phyloP scores from a whole-genome alignment of 2,329 filamentous ascomycete species.

The Zasmidium angulare region DNA sequence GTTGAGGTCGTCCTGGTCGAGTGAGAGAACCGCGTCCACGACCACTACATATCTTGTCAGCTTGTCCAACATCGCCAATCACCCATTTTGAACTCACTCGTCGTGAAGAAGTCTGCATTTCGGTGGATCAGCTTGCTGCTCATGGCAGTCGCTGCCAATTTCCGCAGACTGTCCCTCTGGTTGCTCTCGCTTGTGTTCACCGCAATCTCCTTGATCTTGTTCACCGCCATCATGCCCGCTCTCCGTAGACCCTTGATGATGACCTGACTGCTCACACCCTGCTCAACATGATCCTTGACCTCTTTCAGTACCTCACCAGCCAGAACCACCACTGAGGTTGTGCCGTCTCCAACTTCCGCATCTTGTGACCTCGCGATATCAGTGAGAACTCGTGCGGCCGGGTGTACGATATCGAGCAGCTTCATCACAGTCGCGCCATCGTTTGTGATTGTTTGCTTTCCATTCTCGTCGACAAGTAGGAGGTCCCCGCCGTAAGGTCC shows the following conservation, averaged over 20 bases:
- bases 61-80: slow-evolving; percentile 28
- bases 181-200: slow-evolving; percentile 79
- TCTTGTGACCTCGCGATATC: slow-evolving; percentile 99
- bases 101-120: slow-evolving; percentile 95
- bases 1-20: slow-evolving; percentile 96
- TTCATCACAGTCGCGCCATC: slow-evolving; percentile 99
- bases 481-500: slow-evolving; percentile 96
- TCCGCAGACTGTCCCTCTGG: slow-evolving; percentile 81
- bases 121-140: slow-evolving; percentile 99
- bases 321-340: slow-evolving; percentile 93
- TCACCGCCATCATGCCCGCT: slow-evolving; percentile 86
- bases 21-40: slow-evolving; percentile 89
- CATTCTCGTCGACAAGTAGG: slow-evolving; percentile 93
- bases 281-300: slow-evolving; percentile 92
- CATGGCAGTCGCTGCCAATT: slow-evolving; percentile 94
- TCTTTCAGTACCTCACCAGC: slow-evolving; percentile 98
- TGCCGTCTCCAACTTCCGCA: slow-evolving; percentile 96
- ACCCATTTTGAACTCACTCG: slow-evolving; percentile 64
- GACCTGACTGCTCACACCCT: slow-evolving; percentile 93
- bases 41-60: slow-evolving; percentile 66
- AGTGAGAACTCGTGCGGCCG: slow-evolving; percentile 92
- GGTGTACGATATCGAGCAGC: slow-evolving; percentile 98
- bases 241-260: slow-evolving; percentile 95
- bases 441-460: slow-evolving; percentile 96
- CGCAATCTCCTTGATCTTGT: slow-evolving; percentile 98